phyloP scores from a whole-genome alignment of 2,329 filamentous ascomycete genomes.

The Hypoxylon sp. region DNA sequence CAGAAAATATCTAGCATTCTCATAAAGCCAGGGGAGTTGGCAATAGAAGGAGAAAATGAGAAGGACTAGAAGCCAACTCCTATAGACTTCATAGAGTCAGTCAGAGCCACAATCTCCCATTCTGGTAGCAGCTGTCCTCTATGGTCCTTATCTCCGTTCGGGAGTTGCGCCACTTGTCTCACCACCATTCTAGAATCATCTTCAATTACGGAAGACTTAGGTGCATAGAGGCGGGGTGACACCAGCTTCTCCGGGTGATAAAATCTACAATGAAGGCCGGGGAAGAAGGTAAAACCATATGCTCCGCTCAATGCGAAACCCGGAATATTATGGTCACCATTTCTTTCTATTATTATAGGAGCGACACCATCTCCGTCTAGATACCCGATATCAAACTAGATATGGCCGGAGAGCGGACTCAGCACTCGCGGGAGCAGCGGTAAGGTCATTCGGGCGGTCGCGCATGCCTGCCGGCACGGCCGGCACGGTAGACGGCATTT shows the following conservation, averaged over 20 bases:
- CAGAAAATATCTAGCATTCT: not conserved
- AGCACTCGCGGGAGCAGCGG: constrained; percentile 19
- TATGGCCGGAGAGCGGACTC: constrained; percentile 34
- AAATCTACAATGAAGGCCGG: not conserved
- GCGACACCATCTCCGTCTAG: not conserved
- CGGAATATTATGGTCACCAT: not conserved
- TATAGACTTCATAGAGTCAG: not conserved
- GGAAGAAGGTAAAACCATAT: not conserved
- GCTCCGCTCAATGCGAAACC: not conserved
- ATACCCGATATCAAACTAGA: constrained; percentile 27
- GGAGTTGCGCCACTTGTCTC: constrained; percentile 1
- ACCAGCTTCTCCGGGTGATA: not conserved
- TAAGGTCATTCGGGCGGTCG: constrained; percentile 40
- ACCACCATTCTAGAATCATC: not conserved
- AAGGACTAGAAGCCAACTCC: not conserved
- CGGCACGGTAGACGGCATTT: constrained; percentile 40
- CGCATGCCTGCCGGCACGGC: constrained; percentile 41
- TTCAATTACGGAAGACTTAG: not conserved
- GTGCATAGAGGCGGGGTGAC: not conserved
- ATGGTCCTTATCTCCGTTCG: not conserved
- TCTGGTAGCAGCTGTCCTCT: not conserved
- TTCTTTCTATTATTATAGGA: not conserved
- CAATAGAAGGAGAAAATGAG: not conserved
- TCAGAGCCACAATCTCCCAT: not conserved
- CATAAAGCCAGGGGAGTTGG: not conserved